These are phyloP conservation scores for Fusarium sp. DNA, from an alignment of 2,329 filamentous ascomycete genomes.

Conservation along the genomic window DNA sequence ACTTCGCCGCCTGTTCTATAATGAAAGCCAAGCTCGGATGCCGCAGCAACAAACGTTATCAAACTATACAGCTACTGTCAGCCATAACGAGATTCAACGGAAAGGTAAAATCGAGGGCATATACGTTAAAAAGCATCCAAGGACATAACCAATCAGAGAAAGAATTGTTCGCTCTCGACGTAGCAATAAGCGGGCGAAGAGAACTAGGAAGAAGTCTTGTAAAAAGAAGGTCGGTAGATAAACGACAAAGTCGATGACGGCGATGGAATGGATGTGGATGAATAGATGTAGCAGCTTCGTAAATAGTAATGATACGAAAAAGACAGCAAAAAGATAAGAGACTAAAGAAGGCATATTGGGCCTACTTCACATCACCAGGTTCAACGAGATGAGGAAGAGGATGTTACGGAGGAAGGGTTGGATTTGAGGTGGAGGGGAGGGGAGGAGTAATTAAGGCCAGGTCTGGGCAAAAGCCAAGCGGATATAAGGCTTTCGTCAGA, in stretches of 20 bases:
- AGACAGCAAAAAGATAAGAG: conserved; percentile 43
- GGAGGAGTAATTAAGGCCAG: conserved; percentile 8
- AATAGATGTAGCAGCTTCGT: conserved; percentile 43
- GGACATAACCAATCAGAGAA: conserved; percentile 29
- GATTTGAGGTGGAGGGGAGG: conserved; percentile 3
- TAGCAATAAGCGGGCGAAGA: conserved; percentile 36
- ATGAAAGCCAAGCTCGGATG: conserved; percentile 46
- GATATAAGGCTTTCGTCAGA: conserved; percentile 30
- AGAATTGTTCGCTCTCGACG: conserved; percentile 35
- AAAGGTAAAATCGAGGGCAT: background rate
- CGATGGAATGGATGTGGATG: conserved; percentile 39
- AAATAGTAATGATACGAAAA: conserved; percentile 40
- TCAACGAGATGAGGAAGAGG: background rate
- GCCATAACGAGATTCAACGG: background rate
- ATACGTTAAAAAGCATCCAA: conserved; percentile 39
- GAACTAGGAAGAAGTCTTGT: conserved; percentile 39
- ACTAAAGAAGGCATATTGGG: conserved; percentile 36
- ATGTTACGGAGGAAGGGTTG: background rate
- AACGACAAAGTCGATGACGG: conserved; percentile 39
- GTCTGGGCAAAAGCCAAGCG: conserved; percentile 36
- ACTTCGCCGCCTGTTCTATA: conserved; percentile 45
- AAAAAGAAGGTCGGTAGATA: conserved; percentile 44
- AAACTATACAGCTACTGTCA: conserved; percentile 31
- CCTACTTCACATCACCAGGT: conserved; percentile 32
- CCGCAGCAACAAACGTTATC: conserved; percentile 41